Evolutionary conservation across 345 rosid genomes (phyloP), one percentile per base, ranked within the genome.

Genomic region (Melastoma malabathricum): DNA sequence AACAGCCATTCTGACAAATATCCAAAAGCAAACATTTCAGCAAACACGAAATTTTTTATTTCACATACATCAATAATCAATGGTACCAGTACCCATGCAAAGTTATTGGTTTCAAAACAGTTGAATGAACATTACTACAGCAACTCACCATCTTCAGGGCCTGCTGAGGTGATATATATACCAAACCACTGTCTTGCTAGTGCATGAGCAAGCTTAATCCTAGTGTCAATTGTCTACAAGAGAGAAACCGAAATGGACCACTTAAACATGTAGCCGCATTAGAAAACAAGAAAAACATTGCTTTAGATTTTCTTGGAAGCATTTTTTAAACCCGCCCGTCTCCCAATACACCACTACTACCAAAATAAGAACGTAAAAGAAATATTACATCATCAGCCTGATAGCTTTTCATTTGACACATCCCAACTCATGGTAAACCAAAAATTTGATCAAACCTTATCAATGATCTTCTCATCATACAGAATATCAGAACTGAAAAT

Each of bases 181-280:
- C 98, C 98, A 79, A 92, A 92, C 98, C 98, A 92, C 75, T 92
- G 98, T 56, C 79, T 87, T 50, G 98, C 96, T 57, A 92, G 87
- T 48, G 88, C 84, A 68, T 67, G 81, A 56, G 95, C 92, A 73
- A 92, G 77, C 70, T 81, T 92, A 63, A 84, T 66, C 73, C 96
- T 79, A 2, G 96, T 80, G 50, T 82, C 95, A 71, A 87, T 82
- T 45, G 81, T 75, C 98, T 92, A 86, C 66, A 51, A 62, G 59
- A 55, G 59, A 13, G 68, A 54, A 65, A 52, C 54, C 14, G 15
- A 15, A 17, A 22, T n/a, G n/a, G n/a, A n/a, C n/a, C n/a, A n/a
- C n/a, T n/a, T n/a, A n/a, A n/a, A n/a, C n/a, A n/a, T n/a, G n/a
- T n/a, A n/a, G n/a, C n/a, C n/a, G n/a, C n/a, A n/a, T 23, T 15